A percentile compares a stretch with the other conserved stretches of the same genome.
These are phyloP conservation scores for Aureobasidium sp. DNA, from an alignment of 2,329 filamentous ascomycete species.

Conservation along the genomic window DNA sequence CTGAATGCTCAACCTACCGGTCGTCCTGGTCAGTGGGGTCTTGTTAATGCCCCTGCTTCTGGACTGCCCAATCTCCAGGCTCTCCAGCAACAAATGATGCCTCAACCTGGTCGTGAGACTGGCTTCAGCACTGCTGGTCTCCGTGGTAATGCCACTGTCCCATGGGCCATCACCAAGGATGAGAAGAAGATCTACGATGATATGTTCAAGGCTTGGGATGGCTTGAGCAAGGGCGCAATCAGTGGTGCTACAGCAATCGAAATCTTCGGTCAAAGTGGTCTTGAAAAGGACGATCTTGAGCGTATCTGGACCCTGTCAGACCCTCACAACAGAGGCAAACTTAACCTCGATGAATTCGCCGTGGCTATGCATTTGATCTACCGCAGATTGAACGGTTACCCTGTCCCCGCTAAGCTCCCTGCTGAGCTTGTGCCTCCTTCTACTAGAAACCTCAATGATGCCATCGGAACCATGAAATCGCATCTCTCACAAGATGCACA, in stretches of 20 bases:
- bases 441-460: conserved; percentile 85
- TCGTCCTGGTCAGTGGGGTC: conserved; percentile 90
- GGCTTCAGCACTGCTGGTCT: conserved; percentile 82
- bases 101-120: conserved; percentile 82
- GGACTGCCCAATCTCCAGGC: conserved; percentile 92
- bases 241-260: conserved; percentile 89
- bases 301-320: conserved; percentile 92
- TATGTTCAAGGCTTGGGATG: conserved; percentile 94
- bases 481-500: conserved; percentile 87
- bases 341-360: conserved; percentile 95
- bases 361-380: conserved; percentile 99
- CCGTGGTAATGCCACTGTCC: conserved; percentile 88
- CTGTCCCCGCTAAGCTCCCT: conserved; percentile 77
- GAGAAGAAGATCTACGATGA: conserved; percentile 96
- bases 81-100: conserved; percentile 92
- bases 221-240: conserved; percentile 85
- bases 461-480: conserved; percentile 86
- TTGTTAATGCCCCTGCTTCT: conserved; percentile 85
- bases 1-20: conserved; percentile 94
- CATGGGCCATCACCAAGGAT: conserved; percentile 97
- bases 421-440: conserved; percentile 92
- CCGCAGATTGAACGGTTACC: conserved; percentile 91
- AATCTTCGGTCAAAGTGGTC: conserved; percentile 91
- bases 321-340: conserved; percentile 83
- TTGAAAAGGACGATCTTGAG: conserved; percentile 85